These are phyloP conservation scores for Venustampulla echinocandica DNA, from an alignment of 495 filamentous ascomycete genomes.

Conservation along the genomic window DNA sequence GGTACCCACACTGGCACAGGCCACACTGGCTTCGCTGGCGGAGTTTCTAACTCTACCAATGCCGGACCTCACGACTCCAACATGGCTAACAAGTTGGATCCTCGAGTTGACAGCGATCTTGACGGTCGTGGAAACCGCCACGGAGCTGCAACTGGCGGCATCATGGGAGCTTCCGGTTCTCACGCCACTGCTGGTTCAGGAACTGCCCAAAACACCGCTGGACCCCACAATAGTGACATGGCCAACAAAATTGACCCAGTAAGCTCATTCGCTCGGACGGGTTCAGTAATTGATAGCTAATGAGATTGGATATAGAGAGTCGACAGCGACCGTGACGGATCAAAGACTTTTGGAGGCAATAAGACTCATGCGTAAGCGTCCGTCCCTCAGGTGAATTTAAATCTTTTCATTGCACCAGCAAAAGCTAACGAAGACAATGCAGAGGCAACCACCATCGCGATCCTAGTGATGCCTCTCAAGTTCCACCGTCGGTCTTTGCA, in stretches of 20 bases:
- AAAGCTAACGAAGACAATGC: neutral
- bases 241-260: conserved; percentile 24
- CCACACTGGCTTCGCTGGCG: conserved; percentile 23
- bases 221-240: conserved; percentile 31
- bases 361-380: conserved; percentile 18
- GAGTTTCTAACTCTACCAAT: conserved; percentile 24
- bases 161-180: conserved; percentile 16
- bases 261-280: neutral
- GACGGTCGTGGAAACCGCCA: conserved; percentile 25
- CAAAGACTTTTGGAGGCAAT: conserved; percentile 21
- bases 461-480: conserved; percentile 38
- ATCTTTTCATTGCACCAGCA: neutral
- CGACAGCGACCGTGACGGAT: conserved; percentile 16
- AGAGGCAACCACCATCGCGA: conserved; percentile 24
- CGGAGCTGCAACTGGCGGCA: conserved; percentile 15
- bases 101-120: conserved; percentile 43
- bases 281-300: neutral
- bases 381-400: neutral
- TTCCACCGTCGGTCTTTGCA: conserved; percentile 36
- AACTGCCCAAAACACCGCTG: conserved; percentile 28
- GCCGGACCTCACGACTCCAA: conserved; percentile 30
- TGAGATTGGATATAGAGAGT: conserved; percentile 29
- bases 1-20: conserved; percentile 14
- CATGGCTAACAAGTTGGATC: conserved; percentile 44
- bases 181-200: conserved; percentile 25